Evolutionary conservation across 2,329 filamentous ascomycete species (phyloP).

Genomic region (Aureobasidium sp.): DNA sequence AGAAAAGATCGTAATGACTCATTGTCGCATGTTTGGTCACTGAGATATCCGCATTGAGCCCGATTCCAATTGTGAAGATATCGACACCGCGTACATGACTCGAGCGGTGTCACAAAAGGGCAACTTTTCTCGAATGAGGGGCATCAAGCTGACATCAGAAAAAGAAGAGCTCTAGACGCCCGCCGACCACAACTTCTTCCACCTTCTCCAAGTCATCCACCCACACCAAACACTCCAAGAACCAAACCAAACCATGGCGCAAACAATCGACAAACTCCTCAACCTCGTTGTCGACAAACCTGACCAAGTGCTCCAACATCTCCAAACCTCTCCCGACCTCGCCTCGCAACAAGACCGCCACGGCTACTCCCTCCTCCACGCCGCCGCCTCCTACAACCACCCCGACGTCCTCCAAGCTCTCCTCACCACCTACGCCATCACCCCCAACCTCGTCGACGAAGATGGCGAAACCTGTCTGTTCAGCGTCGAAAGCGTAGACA

Average conservation of each 20-base stretch:
- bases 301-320: constrained; percentile 60
- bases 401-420: constrained; percentile 52
- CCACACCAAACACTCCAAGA: background rate
- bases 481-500: constrained; percentile 71
- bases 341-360: constrained; percentile 77
- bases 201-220: background rate
- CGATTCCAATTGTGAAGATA: background rate
- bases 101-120: background rate
- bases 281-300: constrained; percentile 71
- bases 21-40: background rate
- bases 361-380: constrained; percentile 90
- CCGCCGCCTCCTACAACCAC: constrained; percentile 87
- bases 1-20: background rate
- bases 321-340: constrained; percentile 64
- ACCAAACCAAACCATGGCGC: constrained; percentile 19
- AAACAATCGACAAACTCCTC: constrained; percentile 39
- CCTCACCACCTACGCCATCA: constrained; percentile 59
- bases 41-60: background rate
- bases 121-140: background rate
- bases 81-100: constrained; percentile 7
- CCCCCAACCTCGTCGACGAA: constrained; percentile 76
- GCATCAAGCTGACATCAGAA: constrained; percentile 6
- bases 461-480: constrained; percentile 94
- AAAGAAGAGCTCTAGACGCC: background rate
- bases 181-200: background rate